phyloP scores from a whole-genome alignment of 2,329 filamentous ascomycete genomes.

The Thermoascus crustaceus region DNA sequence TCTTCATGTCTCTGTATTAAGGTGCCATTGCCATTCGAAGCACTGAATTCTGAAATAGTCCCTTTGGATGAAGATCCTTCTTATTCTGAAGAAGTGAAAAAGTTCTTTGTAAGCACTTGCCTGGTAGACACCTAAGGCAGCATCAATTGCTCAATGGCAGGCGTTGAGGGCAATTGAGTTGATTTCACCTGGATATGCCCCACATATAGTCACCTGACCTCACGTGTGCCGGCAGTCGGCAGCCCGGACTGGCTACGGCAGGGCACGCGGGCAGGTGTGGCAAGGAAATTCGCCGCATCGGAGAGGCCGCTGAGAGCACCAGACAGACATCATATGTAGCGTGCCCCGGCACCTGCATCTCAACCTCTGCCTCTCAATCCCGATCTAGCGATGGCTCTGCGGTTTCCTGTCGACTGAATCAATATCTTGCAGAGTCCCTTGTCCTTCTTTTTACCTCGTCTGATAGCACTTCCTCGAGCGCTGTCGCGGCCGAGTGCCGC shows the following conservation, averaged over 20 bases:
- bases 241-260: constrained; percentile 12
- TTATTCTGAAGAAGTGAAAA: too few species aligned
- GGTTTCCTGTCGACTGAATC: constrained; percentile 11
- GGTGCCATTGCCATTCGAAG: too few species aligned
- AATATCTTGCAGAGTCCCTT: constrained; percentile 7
- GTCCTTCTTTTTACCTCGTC: constrained; percentile 2
- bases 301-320: constrained; percentile 1
- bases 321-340: constrained; percentile 8
- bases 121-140: too few species aligned
- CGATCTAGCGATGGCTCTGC: constrained; percentile 8
- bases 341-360: constrained; percentile 3
- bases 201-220: constrained; percentile 5
- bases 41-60: too few species aligned
- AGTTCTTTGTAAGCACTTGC: too few species aligned
- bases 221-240: background rate
- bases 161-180: too few species aligned
- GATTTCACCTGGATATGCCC: too few species aligned
- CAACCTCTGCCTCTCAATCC: background rate
- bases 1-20: too few species aligned
- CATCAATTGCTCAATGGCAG: too few species aligned
- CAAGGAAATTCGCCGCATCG: constrained; percentile 28
- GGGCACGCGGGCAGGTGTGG: constrained; percentile 14
- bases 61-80: too few species aligned
- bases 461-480: too few species aligned
- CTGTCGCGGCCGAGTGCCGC: constrained; percentile 31